Evolutionary conservation across 495 filamentous ascomycete genomes (phyloP).

Genomic region (Polyplosphaeria fusca): DNA sequence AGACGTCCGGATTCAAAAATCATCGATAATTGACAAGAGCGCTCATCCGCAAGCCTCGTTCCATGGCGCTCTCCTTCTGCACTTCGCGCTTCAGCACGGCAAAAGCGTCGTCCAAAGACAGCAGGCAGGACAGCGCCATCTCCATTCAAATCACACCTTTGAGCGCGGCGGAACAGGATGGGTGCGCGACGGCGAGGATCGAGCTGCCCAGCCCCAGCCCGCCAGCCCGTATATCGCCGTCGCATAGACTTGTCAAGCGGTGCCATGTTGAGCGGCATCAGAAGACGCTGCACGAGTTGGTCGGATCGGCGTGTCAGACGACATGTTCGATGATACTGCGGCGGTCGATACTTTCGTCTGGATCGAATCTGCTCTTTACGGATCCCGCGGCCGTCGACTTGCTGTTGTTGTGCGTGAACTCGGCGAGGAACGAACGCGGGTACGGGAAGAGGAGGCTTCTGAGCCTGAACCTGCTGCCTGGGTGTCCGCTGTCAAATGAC

Average conservation of each 20-base stretch:
- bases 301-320: background rate
- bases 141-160: background rate
- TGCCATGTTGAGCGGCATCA: background rate
- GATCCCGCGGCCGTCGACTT: constrained; percentile 11
- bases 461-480: background rate
- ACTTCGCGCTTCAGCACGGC: background rate
- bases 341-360: background rate
- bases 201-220: background rate
- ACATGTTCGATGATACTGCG: background rate
- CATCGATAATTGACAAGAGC: too few relatives aligned
- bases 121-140: background rate
- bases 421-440: background rate
- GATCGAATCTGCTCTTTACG: background rate
- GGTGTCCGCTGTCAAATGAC: background rate
- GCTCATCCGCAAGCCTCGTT: too few relatives aligned
- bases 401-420: constrained; percentile 3
- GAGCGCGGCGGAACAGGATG: background rate
- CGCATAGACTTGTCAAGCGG: background rate
- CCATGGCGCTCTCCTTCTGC: background rate
- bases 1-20: too few relatives aligned
- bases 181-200: too few relatives aligned
- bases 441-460: background rate
- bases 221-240: background rate
- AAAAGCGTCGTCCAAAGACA: background rate
- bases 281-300: background rate